Percentiles rank a stretch among this genome's conserved stretches.
These are phyloP conservation scores for Mucor plumbeus DNA, from an alignment of 371 early-diverging fungal species.

Conservation along the genomic window DNA sequence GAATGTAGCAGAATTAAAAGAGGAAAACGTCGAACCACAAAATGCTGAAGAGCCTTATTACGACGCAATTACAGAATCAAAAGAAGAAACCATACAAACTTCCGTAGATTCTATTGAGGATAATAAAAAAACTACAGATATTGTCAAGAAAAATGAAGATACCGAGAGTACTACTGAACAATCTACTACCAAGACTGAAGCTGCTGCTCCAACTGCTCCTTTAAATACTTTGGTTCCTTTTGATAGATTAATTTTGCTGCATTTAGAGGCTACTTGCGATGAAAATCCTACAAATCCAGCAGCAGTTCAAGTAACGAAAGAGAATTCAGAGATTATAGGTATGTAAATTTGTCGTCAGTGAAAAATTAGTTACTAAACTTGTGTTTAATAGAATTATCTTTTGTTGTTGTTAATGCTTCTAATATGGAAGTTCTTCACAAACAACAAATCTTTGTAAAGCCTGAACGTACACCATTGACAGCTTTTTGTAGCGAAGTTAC, in stretches of 20 bases:
- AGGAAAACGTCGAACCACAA: neutral
- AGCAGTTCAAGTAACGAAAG: slow-evolving; percentile 66
- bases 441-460: slow-evolving; percentile 68
- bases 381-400: slow-evolving; percentile 38
- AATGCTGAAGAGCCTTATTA: slow-evolving; percentile 1
- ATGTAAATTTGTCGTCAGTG: slow-evolving; percentile 11
- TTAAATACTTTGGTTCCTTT: slow-evolving; percentile 46
- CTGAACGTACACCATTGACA: slow-evolving; percentile 68
- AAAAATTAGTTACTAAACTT: neutral
- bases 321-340: slow-evolving; percentile 57
- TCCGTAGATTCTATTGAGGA: neutral
- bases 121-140: neutral
- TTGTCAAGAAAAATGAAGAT: neutral
- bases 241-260: slow-evolving; percentile 70
- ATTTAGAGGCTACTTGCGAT: slow-evolving; percentile 77
- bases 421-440: slow-evolving; percentile 60
- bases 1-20: neutral
- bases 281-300: slow-evolving; percentile 68
- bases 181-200: neutral
- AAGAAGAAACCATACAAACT: neutral
- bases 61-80: neutral
- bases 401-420: slow-evolving; percentile 45
- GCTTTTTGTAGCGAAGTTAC: slow-evolving; percentile 70
- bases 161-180: neutral
- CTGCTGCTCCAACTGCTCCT: neutral